phyloP scores from a whole-genome alignment of 2,329 filamentous ascomycete species.

The Colletotrichum aenigma region DNA sequence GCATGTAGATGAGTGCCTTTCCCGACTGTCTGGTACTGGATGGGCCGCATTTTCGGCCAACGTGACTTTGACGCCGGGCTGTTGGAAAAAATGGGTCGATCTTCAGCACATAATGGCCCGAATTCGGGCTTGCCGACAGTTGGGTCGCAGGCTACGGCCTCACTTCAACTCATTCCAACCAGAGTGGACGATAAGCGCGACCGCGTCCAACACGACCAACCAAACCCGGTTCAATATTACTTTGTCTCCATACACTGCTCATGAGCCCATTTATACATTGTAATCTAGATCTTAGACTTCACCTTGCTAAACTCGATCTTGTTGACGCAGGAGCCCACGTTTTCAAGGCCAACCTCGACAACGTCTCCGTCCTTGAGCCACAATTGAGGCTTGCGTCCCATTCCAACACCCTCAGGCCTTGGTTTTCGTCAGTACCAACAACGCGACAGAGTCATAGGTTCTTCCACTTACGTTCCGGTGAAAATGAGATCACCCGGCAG shows the following conservation, averaged over 20 bases:
- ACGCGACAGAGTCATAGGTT: not conserved
- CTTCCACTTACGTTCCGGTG: conserved; percentile 60
- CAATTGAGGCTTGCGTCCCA: conserved; percentile 68
- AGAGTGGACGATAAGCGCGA: not conserved
- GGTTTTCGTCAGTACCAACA: not conserved
- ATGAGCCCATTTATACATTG: not conserved
- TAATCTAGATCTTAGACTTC: conserved; percentile 27
- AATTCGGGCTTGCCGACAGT: not conserved
- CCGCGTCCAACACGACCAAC: not conserved
- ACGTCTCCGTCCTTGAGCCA: conserved; percentile 75
- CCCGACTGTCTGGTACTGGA: not conserved
- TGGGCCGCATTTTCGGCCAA: not conserved
- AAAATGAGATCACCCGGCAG: conserved; percentile 70
- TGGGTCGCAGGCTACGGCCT: not conserved
- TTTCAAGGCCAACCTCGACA: conserved; percentile 71
- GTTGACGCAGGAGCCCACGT: conserved; percentile 65
- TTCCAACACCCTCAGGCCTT: conserved; percentile 72
- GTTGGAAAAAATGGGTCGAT: not conserved
- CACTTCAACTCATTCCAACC: not conserved
- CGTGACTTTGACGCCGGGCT: not conserved
- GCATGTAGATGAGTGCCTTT: not conserved
- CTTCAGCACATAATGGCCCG: not conserved
- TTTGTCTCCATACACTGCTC: not conserved
- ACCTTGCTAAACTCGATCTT: conserved; percentile 36
- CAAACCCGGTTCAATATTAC: not conserved